These are phyloP conservation scores for Cucumis sativus DNA, from an alignment of 306 rosid species.

Conservation along the genomic window Cucumber_9930_V3 NC_026660.2:26005501-26006000, in stretches of 20 bases:
- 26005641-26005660: background rate
- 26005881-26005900: background rate
- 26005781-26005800: background rate
- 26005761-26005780: background rate
- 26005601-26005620: background rate
- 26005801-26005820: background rate
- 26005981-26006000: background rate
- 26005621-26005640: background rate
- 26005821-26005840: background rate
- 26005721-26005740: background rate
- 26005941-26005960: background rate
- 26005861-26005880: background rate
- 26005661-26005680: background rate
- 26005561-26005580: background rate
- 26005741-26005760: background rate
- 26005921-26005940: background rate
- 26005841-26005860: background rate
- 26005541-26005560: background rate
- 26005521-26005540: background rate
- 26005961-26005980: background rate
- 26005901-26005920: background rate
- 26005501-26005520: background rate
- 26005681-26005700: background rate
- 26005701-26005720: background rate
- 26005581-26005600: background rate